Base-by-base conservation (phyloP, 805 yeast species). In the Lachancea fermentati region DNA sequence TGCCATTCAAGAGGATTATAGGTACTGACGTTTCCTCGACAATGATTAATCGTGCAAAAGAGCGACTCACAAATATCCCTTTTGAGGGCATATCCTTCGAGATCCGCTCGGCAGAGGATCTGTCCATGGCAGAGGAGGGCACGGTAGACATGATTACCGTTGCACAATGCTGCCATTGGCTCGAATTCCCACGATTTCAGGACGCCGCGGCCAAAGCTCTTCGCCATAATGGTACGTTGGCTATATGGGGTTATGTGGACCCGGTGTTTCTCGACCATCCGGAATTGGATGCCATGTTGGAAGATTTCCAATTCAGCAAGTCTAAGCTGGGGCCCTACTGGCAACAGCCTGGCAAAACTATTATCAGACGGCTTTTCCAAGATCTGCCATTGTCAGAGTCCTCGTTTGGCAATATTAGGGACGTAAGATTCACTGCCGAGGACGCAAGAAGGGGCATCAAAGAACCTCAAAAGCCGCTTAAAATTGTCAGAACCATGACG, bases 141-240 rank as follows among this genome's bases (percentile, higher is more conserved):
- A 36, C 75, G 0, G 74, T 78, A 5, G 94, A 83, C 55, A 44
- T 86, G 50, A 67, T 86, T 11, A 73, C 87, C 2, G 84, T 81
- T n/a, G 95, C 89, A 0, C 88, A 88, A 56, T 82, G 88, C 43
- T 77, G 74, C n/a, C 96, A 88, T 61, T 88, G 96, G 95, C 74
- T 85, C 42, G 71, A 81, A 41, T 80, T 75, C 43, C 63, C 66
- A 0, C 48, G 49, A 19, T 81, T 79, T 55, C 78, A 77, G 55
- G 51, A 58, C 4, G 77, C 75, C 44, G 68, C 75, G 2, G 60
- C 65, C 15, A 52, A 75, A 4, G 63, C 77, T 11, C 65, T 86
- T 44, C 73, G 72, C 37, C 71, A 75, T 1, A 67, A 69, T 15
- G 95, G 93, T 1, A 80, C 88, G 0, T 55, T 88, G 35, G 82